phyloP scores from a whole-genome alignment of 441 rosid genomes.

The Pelargonium australe region DNA sequence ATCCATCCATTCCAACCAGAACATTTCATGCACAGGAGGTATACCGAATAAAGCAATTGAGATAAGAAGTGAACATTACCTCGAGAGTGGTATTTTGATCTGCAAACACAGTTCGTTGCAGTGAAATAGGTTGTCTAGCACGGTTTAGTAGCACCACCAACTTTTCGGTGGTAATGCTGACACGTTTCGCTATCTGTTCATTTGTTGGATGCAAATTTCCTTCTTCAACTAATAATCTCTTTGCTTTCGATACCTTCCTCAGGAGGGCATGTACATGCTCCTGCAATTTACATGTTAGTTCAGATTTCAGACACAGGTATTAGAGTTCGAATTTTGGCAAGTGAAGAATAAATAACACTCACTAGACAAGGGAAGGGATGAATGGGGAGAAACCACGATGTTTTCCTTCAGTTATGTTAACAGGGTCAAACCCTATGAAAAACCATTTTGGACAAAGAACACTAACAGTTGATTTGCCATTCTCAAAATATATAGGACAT shows the following conservation, averaged over 20 bases:
- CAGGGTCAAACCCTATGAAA: neutral
- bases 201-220: conserved; percentile 51
- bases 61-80: conserved; percentile 33
- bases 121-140: conserved; percentile 59
- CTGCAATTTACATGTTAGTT: conserved; percentile 36
- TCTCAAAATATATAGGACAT: too few relatives aligned
- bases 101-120: conserved; percentile 71
- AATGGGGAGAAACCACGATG: neutral
- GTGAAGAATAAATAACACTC: neutral
- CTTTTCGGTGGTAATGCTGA: conserved; percentile 55
- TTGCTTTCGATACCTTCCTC: conserved; percentile 65
- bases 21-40: neutral
- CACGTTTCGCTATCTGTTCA: conserved; percentile 62
- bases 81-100: conserved; percentile 69
- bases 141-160: conserved; percentile 43
- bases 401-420: neutral
- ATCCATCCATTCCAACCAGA: too few relatives aligned
- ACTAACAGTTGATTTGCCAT: too few relatives aligned
- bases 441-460: too few relatives aligned
- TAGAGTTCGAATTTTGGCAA: neutral
- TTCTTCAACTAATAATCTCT: conserved; percentile 46
- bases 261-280: conserved; percentile 53
- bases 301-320: conserved; percentile 12
- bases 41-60: neutral
- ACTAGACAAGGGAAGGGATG: neutral